These are phyloP conservation scores for Apiospora saccharicola DNA, from an alignment of 2,329 filamentous ascomycete genomes.

Conservation along the genomic window DNA sequence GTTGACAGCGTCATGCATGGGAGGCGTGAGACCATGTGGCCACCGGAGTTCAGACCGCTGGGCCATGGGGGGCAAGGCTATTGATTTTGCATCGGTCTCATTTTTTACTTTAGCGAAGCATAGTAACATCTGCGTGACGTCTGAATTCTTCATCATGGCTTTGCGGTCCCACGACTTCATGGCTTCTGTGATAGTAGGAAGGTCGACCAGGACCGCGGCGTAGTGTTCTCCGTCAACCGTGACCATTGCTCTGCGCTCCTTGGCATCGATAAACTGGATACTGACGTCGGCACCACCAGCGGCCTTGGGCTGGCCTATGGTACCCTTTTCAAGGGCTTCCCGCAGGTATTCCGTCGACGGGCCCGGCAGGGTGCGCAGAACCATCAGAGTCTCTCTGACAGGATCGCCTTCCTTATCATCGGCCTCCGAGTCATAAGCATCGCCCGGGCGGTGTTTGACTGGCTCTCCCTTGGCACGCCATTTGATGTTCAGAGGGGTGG, in stretches of 20 bases:
- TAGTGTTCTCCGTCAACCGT: conserved; percentile 74
- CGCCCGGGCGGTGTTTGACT: conserved; percentile 75
- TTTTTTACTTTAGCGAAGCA: conserved; percentile 73
- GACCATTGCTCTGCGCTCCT: conserved; percentile 76
- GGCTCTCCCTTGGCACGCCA: conserved; percentile 73
- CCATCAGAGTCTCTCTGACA: conserved; percentile 85
- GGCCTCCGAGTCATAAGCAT: conserved; percentile 96
- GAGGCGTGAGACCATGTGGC: conserved; percentile 86
- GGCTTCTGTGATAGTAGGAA: conserved; percentile 86
- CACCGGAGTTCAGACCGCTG: conserved; percentile 71
- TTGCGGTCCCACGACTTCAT: conserved; percentile 95
- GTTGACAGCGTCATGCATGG: conserved; percentile 85
- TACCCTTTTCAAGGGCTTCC: conserved; percentile 77
- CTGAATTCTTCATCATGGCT: conserved; percentile 86
- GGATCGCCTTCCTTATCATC: conserved; percentile 90
- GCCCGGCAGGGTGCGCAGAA: conserved; percentile 87
- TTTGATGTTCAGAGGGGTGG: conserved; percentile 53
- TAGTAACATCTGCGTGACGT: conserved; percentile 88
- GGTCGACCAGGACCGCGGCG: conserved; percentile 80
- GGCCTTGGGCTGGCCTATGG: conserved; percentile 70
- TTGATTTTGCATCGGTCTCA: conserved; percentile 71
- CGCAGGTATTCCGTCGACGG: conserved; percentile 86
- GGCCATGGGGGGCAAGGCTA: conserved; percentile 75
- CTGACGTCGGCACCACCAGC: conserved; percentile 79
- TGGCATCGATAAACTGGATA: conserved; percentile 80